A percentile compares a stretch with the other conserved stretches of the same genome.
phyloP scores from a whole-genome alignment of 2,329 filamentous ascomycete species.

The Fusarium sp. region DNA sequence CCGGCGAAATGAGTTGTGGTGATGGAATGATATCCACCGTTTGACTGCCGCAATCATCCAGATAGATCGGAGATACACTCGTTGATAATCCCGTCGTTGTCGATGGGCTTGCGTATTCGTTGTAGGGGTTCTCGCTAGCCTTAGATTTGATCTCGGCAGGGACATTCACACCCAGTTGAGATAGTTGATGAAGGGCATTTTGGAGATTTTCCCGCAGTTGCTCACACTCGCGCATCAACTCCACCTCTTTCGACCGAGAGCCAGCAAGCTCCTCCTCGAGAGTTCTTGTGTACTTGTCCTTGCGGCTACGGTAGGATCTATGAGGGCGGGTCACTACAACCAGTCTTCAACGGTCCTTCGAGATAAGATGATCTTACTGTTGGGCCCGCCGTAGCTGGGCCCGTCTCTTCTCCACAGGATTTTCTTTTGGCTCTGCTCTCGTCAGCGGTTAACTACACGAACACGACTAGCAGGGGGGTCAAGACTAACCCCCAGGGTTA shows the following conservation, averaged over 20 bases:
- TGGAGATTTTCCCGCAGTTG: not conserved
- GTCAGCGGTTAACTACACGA: not conserved
- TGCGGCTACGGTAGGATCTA: not conserved
- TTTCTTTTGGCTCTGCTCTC: not conserved
- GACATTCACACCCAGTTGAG: not conserved
- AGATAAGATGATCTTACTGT: not conserved
- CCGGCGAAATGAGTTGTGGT: not conserved
- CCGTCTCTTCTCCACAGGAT: not conserved
- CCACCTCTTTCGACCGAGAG: not conserved
- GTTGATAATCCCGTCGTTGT: not conserved
- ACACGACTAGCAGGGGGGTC: not conserved
- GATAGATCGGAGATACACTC: not conserved
- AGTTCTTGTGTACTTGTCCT: slow-evolving; percentile 1
- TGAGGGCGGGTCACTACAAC: not conserved
- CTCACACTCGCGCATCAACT: not conserved
- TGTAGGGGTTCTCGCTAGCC: too few species aligned
- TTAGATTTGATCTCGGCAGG: not conserved
- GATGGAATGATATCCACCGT: not conserved
- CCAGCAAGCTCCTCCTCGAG: not conserved
- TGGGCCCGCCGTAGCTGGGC: not conserved
- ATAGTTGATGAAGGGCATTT: not conserved
- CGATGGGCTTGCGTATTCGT: not conserved
- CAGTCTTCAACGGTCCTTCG: not conserved
- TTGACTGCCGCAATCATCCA: not conserved
- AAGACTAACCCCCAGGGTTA: not conserved